Conservation (phyloP, 2,329 filamentous ascomycete genomes). For the Cytospora paraplurivora region DNA sequence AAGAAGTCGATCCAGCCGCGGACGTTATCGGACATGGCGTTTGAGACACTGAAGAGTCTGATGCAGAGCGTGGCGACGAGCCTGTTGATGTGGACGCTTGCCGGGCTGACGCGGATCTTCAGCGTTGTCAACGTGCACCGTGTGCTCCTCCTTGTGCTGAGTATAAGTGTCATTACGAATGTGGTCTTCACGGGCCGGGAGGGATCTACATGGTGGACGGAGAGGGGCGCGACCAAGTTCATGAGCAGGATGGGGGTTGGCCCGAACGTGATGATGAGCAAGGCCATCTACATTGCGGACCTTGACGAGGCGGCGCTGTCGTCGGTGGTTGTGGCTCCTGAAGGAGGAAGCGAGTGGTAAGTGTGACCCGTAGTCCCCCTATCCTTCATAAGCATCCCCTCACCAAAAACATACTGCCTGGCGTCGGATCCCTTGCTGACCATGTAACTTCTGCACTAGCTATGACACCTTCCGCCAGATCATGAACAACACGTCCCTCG, state of each 20-base stretch:
- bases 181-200: slow-evolving; percentile 73
- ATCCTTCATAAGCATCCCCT: no score
- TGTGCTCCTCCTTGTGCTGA: slow-evolving; percentile 69
- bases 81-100: slow-evolving; percentile 76
- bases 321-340: slow-evolving; percentile 38
- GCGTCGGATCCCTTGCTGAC: slow-evolving; percentile 3
- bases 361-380: slow-evolving; percentile 25
- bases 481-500: slow-evolving; percentile 58
- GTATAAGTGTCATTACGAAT: slow-evolving; percentile 72
- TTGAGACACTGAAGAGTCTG: slow-evolving; percentile 73
- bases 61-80: slow-evolving; percentile 74
- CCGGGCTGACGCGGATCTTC: slow-evolving; percentile 64
- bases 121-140: slow-evolving; percentile 72
- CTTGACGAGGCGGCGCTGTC: slow-evolving; percentile 64
- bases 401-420: no score
- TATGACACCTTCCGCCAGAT: slow-evolving; percentile 65
- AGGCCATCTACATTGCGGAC: slow-evolving; percentile 80
- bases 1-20: slow-evolving; percentile 60
- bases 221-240: slow-evolving; percentile 76
- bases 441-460: slow-evolving; percentile 38
- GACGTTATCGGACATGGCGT: slow-evolving; percentile 67
- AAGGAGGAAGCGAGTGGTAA: slow-evolving; percentile 54
- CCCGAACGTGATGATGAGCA: slow-evolving; percentile 80
- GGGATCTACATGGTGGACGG: slow-evolving; percentile 79
- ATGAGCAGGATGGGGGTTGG: slow-evolving; percentile 80